Percentiles rank a stretch among this genome's conserved stretches.
phyloP scores from a whole-genome alignment of 2,329 filamentous ascomycete genomes.

The Fusarium succisae region DNA sequence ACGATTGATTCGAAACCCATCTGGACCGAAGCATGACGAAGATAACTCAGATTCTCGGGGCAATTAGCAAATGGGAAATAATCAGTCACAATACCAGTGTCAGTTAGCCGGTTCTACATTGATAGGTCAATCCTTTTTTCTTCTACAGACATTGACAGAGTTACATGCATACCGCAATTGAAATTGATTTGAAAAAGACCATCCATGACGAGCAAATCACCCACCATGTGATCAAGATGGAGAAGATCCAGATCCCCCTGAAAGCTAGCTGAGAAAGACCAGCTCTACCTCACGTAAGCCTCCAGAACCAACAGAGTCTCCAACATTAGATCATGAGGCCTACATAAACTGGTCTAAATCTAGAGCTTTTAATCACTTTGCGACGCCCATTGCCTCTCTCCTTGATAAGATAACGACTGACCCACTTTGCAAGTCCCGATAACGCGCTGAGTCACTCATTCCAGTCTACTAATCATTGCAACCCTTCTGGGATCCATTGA shows the following conservation, averaged over 20 bases:
- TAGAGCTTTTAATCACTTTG: background rate
- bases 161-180: too few relatives aligned
- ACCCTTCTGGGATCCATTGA: background rate
- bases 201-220: background rate
- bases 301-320: too few relatives aligned
- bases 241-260: background rate
- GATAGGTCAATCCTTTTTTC: too few relatives aligned
- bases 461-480: background rate
- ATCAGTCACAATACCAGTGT: background rate
- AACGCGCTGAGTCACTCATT: background rate
- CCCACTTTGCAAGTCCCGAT: background rate
- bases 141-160: too few relatives aligned
- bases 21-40: fast-evolving
- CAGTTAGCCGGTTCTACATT: background rate
- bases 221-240: background rate
- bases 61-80: background rate
- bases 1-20: too few relatives aligned
- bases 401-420: background rate
- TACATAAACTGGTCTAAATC: too few relatives aligned
- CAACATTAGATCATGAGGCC: fast-evolving
- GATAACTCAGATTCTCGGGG: too few relatives aligned
- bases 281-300: background rate
- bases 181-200: too few relatives aligned
- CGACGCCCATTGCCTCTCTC: background rate
- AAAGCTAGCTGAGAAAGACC: background rate